Base-by-base conservation (phyloP, 2,329 filamentous ascomycete genomes). In the Curvularia hawaiiensis region DNA sequence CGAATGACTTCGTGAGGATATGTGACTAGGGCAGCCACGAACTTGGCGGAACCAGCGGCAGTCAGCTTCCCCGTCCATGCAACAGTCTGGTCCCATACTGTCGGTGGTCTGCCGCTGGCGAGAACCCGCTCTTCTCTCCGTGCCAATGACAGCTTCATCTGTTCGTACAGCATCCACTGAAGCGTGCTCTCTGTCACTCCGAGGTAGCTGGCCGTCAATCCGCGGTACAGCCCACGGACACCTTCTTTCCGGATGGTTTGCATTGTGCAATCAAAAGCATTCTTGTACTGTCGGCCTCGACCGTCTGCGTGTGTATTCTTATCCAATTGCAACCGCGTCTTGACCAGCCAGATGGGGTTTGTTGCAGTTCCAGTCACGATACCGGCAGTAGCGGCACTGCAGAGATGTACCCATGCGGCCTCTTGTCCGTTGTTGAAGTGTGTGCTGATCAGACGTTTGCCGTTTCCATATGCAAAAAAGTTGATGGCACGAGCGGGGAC, bases 311-410 rank as follows among this genome's bases (percentile, higher is more conserved):
- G 89, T 51, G 87, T 85, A 72, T 90, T 91, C 80, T 93, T 96
- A 80, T 98, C 93, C 33, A 98, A 85, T 78, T 98, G 93, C 67
- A 98, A 76, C 31, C 93, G 84, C 40, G 93, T 98, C 83, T 98
- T 98, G 72, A 98, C 87, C 62, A 98, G 85, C 93, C 93, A 98
- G 71, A 98, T 97, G 1, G 93, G 93, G 77, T 97, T 97, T 38
- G 93, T 98, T 22, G 90, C 91, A 1, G 94, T 97, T 46, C 91
- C 91, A 0, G 94, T 97, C 7, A 89, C 88, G 43, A 97, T 85
- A 2, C 93, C 93, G 1, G 93, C 92, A 16, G 84, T 82, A 1
- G 90, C 86, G 5, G 90, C 93, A 1, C 92, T 88, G 46, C 85
- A 80, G 9, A 97, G 82, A 74, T 97, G 92, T 11, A 97, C 88